Conservation (phyloP, 768 basidiomycete genomes). For the Cubamyces lactineus region DNA sequence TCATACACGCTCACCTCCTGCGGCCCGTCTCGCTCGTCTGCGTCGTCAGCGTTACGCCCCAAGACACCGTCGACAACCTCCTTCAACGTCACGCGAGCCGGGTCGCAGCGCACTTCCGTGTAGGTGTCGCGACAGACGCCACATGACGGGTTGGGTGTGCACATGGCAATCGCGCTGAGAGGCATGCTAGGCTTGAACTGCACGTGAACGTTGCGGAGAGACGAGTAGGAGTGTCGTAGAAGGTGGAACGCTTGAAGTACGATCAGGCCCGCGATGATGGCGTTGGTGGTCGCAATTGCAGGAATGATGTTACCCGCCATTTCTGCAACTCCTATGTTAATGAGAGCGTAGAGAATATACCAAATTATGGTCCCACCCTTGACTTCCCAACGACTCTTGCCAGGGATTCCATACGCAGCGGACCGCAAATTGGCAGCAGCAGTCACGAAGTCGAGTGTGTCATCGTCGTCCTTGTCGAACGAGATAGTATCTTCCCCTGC, state of each 20-base stretch:
- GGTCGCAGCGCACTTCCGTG: constrained; percentile 72
- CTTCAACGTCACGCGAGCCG: constrained; percentile 65
- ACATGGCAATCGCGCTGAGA: constrained; percentile 67
- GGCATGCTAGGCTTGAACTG: constrained; percentile 82
- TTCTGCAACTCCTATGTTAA: constrained; percentile 51
- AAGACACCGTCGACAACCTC: constrained; percentile 74
- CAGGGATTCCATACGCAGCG: constrained; percentile 83
- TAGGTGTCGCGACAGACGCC: constrained; percentile 90
- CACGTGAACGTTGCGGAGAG: constrained; percentile 74
- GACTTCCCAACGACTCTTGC: constrained; percentile 94
- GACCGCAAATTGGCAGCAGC: constrained; percentile 93
- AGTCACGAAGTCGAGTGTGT: constrained; percentile 95
- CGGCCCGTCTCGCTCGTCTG: constrained; percentile 36
- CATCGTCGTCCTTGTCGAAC: constrained; percentile 98
- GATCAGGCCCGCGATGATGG: constrained; percentile 93
- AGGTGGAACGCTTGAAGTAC: constrained; percentile 91
- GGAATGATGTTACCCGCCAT: constrained; percentile 99
- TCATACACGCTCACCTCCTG: constrained; percentile 84
- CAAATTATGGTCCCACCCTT: constrained; percentile 67
- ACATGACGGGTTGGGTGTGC: constrained; percentile 74
- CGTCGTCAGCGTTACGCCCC: constrained; percentile 48
- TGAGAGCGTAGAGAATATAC: neutral
- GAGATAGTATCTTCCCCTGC: constrained; percentile 72
- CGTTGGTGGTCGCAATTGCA: constrained; percentile 98
- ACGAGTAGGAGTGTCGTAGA: constrained; percentile 63